Base-by-base conservation (phyloP, 306 rosid genomes). In the Amphicarpaea edgeworthii region DNA sequence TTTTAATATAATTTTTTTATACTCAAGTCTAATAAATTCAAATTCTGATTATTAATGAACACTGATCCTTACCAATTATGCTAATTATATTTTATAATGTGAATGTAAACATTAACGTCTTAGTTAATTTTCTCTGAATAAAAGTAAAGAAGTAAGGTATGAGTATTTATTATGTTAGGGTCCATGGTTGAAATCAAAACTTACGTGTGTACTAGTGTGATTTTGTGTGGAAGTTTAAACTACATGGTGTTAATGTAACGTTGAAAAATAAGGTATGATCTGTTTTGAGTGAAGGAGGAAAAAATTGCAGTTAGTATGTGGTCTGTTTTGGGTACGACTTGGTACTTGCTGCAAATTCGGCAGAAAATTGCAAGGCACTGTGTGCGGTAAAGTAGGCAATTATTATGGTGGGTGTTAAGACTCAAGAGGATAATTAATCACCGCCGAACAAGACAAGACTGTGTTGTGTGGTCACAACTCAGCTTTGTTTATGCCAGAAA, bases 351-450 rank as follows among this genome's bases (percentile, higher is more conserved):
- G 58, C 34, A 42, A 67, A 37, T 19, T 17, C 21, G 16, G 38
- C n/a, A 42, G n/a, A 77, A 77, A 77, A 41, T 66, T 55, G 34
- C 40, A 57, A 42, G 75, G 14, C 60, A 42, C 12, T 77, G 3
- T 49, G 64, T 21, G 53, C 10, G 49, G 24, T 24, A 68, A 67
- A 58, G 77, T 34, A 34, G 40, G 77, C 49, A 58, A 69, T 69
- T 69, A 78, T 58, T 68, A 30, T 32, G 51, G 67, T 26, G 14
- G 80, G 57, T 34, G 8, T 32, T 21, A 68, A 30, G n/a, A n/a
- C n/a, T n/a, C n/a, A n/a, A n/a, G 54, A 38, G 2, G 70, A 72
- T 45, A 12, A 69, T 59, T 60, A 41, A 60, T 70, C 63, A 23
- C 42, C 19, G 43, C 20, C 11, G 24, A 57, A 57, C 64, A 24